Percentiles rank a stretch among this genome's conserved stretches.
Evolutionary conservation across 2,329 filamentous ascomycete species (phyloP).

Genomic region (Hymenoscyphus infarciens): DNA sequence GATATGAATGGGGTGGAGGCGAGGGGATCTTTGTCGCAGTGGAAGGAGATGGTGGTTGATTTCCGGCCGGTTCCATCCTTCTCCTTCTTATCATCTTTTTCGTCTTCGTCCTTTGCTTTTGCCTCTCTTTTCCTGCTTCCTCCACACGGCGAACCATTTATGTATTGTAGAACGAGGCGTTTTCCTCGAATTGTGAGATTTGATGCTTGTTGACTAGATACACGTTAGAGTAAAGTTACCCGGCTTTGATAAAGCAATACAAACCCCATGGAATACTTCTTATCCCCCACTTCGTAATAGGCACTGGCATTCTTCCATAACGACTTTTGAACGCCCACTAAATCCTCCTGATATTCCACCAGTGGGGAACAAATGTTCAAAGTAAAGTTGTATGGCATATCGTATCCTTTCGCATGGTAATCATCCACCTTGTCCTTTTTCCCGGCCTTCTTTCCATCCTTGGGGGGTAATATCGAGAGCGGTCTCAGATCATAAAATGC

Average conservation of each 20-base stretch:
- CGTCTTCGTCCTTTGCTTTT: slow-evolving; percentile 29
- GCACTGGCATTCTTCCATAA: slow-evolving; percentile 73
- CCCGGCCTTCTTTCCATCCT: slow-evolving; percentile 37
- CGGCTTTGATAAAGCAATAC: slow-evolving; percentile 32
- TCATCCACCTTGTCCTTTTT: slow-evolving; percentile 56
- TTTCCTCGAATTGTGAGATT: slow-evolving; percentile 59
- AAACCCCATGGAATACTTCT: slow-evolving; percentile 72
- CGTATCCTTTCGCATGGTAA: slow-evolving; percentile 66
- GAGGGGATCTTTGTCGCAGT: slow-evolving; percentile 81
- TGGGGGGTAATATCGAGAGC: slow-evolving; percentile 28
- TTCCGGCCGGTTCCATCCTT: slow-evolving; percentile 49
- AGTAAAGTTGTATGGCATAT: slow-evolving; percentile 78
- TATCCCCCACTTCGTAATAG: slow-evolving; percentile 64
- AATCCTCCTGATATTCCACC: slow-evolving; percentile 60
- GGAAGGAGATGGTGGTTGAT: slow-evolving; percentile 86
- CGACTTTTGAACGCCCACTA: slow-evolving; percentile 59
- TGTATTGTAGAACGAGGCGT: slow-evolving; percentile 75
- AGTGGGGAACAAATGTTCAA: slow-evolving; percentile 77
- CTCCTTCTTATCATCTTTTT: slow-evolving; percentile 35
- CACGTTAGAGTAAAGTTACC: slow-evolving; percentile 18
- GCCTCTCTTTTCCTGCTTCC: slow-evolving; percentile 39
- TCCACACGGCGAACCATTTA: slow-evolving; percentile 71
- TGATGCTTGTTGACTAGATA: slow-evolving; percentile 53
- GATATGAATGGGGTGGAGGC: slow-evolving; percentile 66
- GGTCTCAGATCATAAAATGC: slow-evolving; percentile 36